Base-by-base conservation (phyloP, 108 stramenopile species). In the Cyclotella atomus region DNA sequence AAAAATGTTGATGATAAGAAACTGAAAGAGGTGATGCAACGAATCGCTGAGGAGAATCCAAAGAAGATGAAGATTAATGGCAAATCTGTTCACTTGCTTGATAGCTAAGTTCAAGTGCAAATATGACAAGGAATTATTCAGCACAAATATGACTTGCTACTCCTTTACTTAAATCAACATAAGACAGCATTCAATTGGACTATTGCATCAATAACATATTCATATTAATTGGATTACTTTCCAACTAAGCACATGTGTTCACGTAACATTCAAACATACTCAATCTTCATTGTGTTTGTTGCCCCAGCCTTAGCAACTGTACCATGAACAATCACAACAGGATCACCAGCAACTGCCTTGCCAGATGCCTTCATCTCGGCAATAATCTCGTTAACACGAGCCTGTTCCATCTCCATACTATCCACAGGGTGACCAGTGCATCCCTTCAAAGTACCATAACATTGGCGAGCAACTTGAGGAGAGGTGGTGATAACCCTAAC, bases 311-410 rank as follows among this genome's bases (percentile, higher is more conserved):
- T 75, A n/a, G 74, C 73, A 50, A 75, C 73, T 52, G 73, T 68
- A 54, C 94, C 98, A 66, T 91, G 85, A 21, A 99, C 95, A 60
- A 97, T 87, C 19, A 97, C 94, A 20, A 98, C 77, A 28, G 87
- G 73, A 59, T 97, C 97, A n/a, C 97, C 98, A 2, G 85, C 60
- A 24, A 66, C 53, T 35, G 94, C 89, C 76, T 93, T 89, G 27
- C 92, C 93, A 49, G 60, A 38, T 30, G 83, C 56, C 36, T 77
- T 71, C 49, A 86, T 54, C 59, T 95, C 92, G 56, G 87, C 82
- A 41, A 88, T 85, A 0, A 93, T 85, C 54, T 92, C 90, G 71
- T 91, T 77, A 12, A 96, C 83, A 43, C 92, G 74, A 21, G 84
- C 84, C 50, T 96, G 90, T 20, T 89, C 85, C 9, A 89, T 66